These are phyloP conservation scores for Alternaria sp. DNA, from an alignment of 2,329 filamentous ascomycete species.

Conservation along the genomic window DNA sequence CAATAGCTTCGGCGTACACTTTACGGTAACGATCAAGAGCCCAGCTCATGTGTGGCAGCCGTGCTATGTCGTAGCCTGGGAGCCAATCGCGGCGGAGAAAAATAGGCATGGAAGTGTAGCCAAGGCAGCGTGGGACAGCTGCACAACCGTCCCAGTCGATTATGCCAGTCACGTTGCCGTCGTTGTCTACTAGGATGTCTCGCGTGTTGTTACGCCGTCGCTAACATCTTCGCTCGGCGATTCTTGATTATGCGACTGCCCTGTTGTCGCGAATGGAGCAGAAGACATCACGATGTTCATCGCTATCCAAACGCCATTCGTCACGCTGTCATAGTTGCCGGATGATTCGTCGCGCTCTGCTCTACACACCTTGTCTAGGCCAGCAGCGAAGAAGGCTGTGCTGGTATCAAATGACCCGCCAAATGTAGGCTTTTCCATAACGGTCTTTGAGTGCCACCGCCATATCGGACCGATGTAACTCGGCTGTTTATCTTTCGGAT, in stretches of 20 bases:
- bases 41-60: constrained; percentile 8
- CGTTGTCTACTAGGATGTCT: constrained; percentile 29
- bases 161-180: constrained; percentile 33
- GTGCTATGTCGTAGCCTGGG: background rate
- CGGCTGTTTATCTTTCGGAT: background rate
- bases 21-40: constrained; percentile 21
- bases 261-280: background rate
- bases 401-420: constrained; percentile 9
- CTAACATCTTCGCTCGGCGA: background rate
- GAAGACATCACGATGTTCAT: constrained; percentile 6
- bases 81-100: constrained; percentile 27
- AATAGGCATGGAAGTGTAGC: constrained; percentile 20
- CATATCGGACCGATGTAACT: background rate
- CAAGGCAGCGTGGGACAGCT: constrained; percentile 26
- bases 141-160: constrained; percentile 33
- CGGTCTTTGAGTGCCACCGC: constrained; percentile 7
- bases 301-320: background rate
- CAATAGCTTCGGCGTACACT: constrained; percentile 25
- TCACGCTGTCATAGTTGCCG: background rate
- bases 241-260: background rate
- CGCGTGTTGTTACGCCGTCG: constrained; percentile 5
- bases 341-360: background rate
- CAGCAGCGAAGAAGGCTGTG: constrained; percentile 10
- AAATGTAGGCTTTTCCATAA: constrained; percentile 1
- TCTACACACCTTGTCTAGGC: constrained; percentile 6